Base-by-base conservation (phyloP, 169 alveolate species). In the Plasmodium blacklocki region DNA sequence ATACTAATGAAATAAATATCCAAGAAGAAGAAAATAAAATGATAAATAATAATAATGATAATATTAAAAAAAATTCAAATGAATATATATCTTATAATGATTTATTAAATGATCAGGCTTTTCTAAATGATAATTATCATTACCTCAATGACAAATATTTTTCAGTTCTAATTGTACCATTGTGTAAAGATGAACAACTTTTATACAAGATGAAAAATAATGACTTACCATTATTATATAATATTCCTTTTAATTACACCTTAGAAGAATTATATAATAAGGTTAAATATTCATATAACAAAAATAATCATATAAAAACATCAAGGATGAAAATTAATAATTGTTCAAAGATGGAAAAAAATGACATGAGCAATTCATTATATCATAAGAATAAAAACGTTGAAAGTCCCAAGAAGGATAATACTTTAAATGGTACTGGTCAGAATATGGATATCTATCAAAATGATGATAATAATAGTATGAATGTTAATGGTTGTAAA, bases 151-250 rank as follows among this genome's bases (percentile, higher is more conserved):
- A 76, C 11, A 76, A 76, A 58, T 64, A 64, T 56, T 64, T 76
- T 43, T 76, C 75, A 14, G 39, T 76, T 8, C 26, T 76, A 0
- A 76, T 76, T 9, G 89, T 76, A 12, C 89, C 89, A 11, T 12
- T 76, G 1, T 64, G 76, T 15, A 64, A 64, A 64, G 89, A 76
- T 49, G 89, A 76, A 58, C 89, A 76, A 6, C 68, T 76, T n/a
- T 32, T 76, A 2, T 76, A 32, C 8, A 76, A 76, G 29, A 76
- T 76, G 89, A 76, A 76, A 63, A 76, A 76, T 66, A 76, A 76
- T 21, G 89, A 76, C 18, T 50, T 76, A 8, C 89, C 89, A 2
- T 68, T 76, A 21, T 45, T 76, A 11, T 26, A 64, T 23, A 76
- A 76, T 76, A 26, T 66, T 43, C 71, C 89, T 23, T 76, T 49